Conservation (phyloP, 1,139 yeast genomes). For the Geotrichum macrosporum region DNA sequence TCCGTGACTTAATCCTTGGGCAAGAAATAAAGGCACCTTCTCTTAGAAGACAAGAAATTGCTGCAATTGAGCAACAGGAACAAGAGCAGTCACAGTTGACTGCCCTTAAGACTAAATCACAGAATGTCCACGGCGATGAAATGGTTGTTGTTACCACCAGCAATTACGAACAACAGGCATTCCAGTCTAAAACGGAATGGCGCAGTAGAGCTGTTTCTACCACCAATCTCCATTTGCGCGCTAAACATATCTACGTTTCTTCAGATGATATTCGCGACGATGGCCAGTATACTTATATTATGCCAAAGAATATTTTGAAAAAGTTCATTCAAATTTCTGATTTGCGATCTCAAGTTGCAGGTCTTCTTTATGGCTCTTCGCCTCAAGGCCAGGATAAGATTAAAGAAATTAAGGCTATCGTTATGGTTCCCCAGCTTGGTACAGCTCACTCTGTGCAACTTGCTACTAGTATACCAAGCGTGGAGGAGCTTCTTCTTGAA, state of each 20-base stretch:
- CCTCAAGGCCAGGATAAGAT: constrained; percentile 67
- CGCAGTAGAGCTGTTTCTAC: constrained; percentile 80
- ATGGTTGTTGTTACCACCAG: constrained; percentile 91
- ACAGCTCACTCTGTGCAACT: constrained; percentile 61
- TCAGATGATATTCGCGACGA: constrained; percentile 54
- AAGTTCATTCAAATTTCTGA: constrained; percentile 81
- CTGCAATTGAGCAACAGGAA: constrained; percentile 65
- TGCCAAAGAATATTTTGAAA: constrained; percentile 77
- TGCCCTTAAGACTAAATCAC: constrained; percentile 78
- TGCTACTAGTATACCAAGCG: constrained; percentile 47
- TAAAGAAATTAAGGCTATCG: constrained; percentile 73
- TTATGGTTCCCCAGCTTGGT: constrained; percentile 86
- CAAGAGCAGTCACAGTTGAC: constrained; percentile 50
- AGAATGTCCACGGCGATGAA: constrained; percentile 94
- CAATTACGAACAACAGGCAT: constrained; percentile 77
- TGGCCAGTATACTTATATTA: constrained; percentile 58
- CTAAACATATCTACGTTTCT: constrained; percentile 72
- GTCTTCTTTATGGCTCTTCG: constrained; percentile 68
- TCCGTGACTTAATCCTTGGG: constrained; percentile 88
- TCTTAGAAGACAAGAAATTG: constrained; percentile 70
- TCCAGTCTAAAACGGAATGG: constrained; percentile 89
- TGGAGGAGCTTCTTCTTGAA: constrained; percentile 32
- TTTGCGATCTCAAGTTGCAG: constrained; percentile 77
- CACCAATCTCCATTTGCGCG: constrained; percentile 63
- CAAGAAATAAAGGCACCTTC: constrained; percentile 93